Evolutionary conservation across 305 asterid species (phyloP).

Genomic region (Salvia sclarea): DNA sequence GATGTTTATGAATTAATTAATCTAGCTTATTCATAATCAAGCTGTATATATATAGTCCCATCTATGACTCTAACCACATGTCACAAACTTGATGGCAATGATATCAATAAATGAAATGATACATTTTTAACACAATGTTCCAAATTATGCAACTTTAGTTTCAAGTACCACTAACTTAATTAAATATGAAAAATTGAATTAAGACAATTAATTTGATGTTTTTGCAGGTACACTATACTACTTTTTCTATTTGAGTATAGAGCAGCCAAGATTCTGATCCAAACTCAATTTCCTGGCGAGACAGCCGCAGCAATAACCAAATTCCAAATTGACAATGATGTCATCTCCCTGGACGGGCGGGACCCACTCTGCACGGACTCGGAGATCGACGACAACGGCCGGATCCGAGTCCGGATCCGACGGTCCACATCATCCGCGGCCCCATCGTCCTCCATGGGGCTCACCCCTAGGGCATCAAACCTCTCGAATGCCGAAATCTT

Average conservation of each 20-base stretch:
- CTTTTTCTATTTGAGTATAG: slow-evolving; percentile 70
- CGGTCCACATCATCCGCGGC: slow-evolving; percentile 62
- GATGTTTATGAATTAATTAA: not conserved
- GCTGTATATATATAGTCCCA: too few relatives aligned
- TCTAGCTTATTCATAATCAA: too few relatives aligned
- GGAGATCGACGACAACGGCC: slow-evolving; percentile 53
- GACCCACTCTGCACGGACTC: slow-evolving; percentile 69
- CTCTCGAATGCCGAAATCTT: slow-evolving; percentile 65
- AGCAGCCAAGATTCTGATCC: slow-evolving; percentile 66
- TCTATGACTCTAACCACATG: too few relatives aligned
- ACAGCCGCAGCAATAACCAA: slow-evolving; percentile 57
- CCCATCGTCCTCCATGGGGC: slow-evolving; percentile 55
- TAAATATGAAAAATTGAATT: not conserved
- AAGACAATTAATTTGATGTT: not conserved
- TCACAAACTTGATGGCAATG: not conserved
- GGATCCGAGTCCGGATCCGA: slow-evolving; percentile 62
- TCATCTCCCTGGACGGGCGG: slow-evolving; percentile 73
- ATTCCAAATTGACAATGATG: slow-evolving; percentile 58
- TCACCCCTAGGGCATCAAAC: slow-evolving; percentile 64
- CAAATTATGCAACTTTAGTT: too few relatives aligned
- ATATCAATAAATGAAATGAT: too few relatives aligned
- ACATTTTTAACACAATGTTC: too few relatives aligned
- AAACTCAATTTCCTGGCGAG: slow-evolving; percentile 58
- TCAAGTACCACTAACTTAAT: too few relatives aligned
- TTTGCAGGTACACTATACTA: slow-evolving; percentile 63